A percentile compares a stretch with the other conserved stretches of the same genome.
Conservation (phyloP, 2,329 filamentous ascomycete species). For the Ascochyta fabae region DNA sequence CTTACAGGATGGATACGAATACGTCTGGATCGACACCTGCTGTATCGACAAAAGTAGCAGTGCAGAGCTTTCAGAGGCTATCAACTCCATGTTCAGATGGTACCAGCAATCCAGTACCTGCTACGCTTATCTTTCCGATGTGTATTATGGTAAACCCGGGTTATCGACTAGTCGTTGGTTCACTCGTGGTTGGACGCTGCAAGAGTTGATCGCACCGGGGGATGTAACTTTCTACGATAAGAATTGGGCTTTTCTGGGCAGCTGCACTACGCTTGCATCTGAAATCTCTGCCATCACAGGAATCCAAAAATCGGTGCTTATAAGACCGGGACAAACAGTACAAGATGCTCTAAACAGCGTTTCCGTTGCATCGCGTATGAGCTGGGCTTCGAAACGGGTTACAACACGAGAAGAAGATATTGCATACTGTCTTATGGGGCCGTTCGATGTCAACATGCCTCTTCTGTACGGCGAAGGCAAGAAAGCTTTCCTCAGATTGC, state of each 20-base stretch:
- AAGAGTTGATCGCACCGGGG: neutral
- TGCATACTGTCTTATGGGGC: neutral
- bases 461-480: neutral
- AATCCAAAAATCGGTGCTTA: neutral
- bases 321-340: neutral
- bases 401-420: neutral
- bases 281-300: neutral
- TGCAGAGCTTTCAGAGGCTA: neutral
- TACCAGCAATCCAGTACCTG: neutral
- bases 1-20: neutral
- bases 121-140: neutral
- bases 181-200: neutral
- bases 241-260: no score
- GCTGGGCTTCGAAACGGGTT: neutral
- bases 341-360: no score
- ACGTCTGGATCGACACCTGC: constrained; percentile 1
- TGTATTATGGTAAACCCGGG: neutral
- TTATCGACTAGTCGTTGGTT: neutral
- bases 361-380: neutral
- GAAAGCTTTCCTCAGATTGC: neutral
- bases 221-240: neutral
- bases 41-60: neutral
- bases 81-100: neutral
- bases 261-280: no score
- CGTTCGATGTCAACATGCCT: neutral